These are phyloP conservation scores for Fagopyrum esculentum DNA, from an alignment of 148 eudicot species.

Conservation along the genomic window DNA sequence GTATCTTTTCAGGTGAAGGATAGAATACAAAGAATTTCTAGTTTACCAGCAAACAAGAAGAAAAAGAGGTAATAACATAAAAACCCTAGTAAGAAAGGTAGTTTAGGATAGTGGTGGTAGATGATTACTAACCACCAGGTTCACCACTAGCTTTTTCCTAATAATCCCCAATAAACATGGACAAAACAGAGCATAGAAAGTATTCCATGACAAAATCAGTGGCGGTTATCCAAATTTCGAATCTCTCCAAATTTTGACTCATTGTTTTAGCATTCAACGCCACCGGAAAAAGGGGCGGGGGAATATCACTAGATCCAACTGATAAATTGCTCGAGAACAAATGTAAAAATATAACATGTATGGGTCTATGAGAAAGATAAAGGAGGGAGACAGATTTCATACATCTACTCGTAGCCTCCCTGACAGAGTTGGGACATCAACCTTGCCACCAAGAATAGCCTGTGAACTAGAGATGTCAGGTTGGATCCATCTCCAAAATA, in stretches of 20 bases:
- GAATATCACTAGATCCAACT: background rate
- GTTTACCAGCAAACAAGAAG: background rate
- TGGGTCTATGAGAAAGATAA: background rate
- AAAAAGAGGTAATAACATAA: background rate
- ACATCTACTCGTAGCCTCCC: conserved; percentile 61
- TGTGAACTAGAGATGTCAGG: conserved; percentile 23
- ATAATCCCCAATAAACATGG: background rate
- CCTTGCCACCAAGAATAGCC: conserved; percentile 94
- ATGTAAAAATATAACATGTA: conserved; percentile 1
- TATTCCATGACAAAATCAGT: background rate
- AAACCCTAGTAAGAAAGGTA: background rate
- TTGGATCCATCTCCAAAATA: background rate
- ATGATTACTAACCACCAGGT: background rate
- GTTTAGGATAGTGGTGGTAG: background rate
- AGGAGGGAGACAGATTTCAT: conserved; percentile 23
- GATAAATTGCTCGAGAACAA: background rate
- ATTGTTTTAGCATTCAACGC: background rate
- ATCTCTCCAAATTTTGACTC: too few relatives aligned
- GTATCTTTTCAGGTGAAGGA: background rate
- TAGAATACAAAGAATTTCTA: background rate
- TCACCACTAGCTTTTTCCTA: background rate
- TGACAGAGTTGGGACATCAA: conserved; percentile 70
- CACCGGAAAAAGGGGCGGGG: background rate
- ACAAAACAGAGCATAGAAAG: background rate
- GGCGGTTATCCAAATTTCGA: background rate